Conservation (phyloP, 2,329 filamentous ascomycete species). For the Colletotrichum sojae region DNA sequence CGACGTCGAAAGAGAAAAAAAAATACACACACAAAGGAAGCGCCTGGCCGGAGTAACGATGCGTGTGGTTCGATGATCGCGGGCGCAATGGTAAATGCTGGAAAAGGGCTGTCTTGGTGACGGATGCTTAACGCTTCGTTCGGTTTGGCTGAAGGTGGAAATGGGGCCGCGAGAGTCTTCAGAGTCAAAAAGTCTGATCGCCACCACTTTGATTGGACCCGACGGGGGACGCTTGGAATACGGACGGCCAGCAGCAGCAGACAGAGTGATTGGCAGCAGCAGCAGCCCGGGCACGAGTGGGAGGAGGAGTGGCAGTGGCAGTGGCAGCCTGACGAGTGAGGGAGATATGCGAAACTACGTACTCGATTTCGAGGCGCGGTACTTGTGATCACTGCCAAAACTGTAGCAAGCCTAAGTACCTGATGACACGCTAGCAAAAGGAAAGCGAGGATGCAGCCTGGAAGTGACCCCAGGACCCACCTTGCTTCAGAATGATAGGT, state of each 20-base stretch:
- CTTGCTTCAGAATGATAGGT: conserved; percentile 38
- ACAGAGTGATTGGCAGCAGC: conserved; percentile 19
- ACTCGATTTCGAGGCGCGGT: conserved; percentile 16
- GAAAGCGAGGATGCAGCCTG: conserved; percentile 19
- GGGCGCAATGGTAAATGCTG: conserved; percentile 34
- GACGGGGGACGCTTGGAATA: conserved; percentile 29
- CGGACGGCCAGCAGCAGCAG: conserved; percentile 12
- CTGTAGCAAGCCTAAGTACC: conserved; percentile 5
- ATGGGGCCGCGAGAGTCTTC: conserved; percentile 40
- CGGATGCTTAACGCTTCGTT: conserved; percentile 37
- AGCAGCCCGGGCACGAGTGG: background rate
- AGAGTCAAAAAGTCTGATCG: conserved; percentile 54
- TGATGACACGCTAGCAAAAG: conserved; percentile 9
- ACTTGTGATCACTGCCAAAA: background rate
- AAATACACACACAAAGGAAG: conserved; percentile 32
- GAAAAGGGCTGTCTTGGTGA: conserved; percentile 37
- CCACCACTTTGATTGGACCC: conserved; percentile 52
- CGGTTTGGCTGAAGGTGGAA: conserved; percentile 39
- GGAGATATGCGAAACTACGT: conserved; percentile 16
- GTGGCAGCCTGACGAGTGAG: conserved; percentile 35
- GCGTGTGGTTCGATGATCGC: conserved; percentile 33
- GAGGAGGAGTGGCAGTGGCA: conserved; percentile 19
- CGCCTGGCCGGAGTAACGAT: conserved; percentile 39
- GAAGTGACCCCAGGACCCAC: conserved; percentile 27
- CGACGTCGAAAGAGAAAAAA: conserved; percentile 33